Percentiles rank a stretch among this genome's conserved stretches.
Conservation (phyloP, 139 green algal genomes). For the Zygnema circumcarinatum region DNA sequence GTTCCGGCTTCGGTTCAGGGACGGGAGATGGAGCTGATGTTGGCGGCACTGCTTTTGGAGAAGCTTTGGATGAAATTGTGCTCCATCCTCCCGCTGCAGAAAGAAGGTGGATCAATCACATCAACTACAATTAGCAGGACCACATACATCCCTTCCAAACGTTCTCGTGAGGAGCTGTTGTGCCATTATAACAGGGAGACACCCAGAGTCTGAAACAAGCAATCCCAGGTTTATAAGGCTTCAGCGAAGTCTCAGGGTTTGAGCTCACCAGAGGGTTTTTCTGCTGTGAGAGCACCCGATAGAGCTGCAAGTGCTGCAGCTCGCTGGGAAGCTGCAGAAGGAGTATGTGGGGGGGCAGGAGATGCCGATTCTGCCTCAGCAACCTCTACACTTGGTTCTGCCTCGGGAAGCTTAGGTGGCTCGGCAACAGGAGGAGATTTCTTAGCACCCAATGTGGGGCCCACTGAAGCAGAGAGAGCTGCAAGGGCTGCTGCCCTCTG, state of each 20-base stretch:
- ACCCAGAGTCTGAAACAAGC: no score
- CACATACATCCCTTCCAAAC: no score
- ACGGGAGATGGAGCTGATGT: background rate
- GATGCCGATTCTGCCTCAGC: background rate
- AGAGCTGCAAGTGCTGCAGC: conserved; percentile 45
- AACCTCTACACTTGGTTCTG: background rate
- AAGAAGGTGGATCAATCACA: background rate
- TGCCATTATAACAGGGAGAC: no score
- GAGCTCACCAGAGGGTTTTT: background rate
- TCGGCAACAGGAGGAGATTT: background rate
- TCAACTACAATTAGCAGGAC: no score
- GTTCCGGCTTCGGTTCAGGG: background rate
- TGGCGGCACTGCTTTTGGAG: background rate
- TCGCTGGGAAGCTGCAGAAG: conserved; percentile 24
- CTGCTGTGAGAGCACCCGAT: conserved; percentile 31
- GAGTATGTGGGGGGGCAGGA: background rate
- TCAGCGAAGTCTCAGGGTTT: no score
- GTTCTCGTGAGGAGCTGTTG: no score
- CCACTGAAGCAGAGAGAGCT: background rate
- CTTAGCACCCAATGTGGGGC: background rate
- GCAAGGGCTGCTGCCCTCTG: conserved; percentile 36
- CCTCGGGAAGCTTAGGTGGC: background rate
- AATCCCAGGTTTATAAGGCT: no score
- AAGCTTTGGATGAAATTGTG: background rate
- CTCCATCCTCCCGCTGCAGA: background rate